These are phyloP conservation scores for Lachnellula willkommii DNA, from an alignment of 2,329 filamentous ascomycete species.

Conservation along the genomic window DNA sequence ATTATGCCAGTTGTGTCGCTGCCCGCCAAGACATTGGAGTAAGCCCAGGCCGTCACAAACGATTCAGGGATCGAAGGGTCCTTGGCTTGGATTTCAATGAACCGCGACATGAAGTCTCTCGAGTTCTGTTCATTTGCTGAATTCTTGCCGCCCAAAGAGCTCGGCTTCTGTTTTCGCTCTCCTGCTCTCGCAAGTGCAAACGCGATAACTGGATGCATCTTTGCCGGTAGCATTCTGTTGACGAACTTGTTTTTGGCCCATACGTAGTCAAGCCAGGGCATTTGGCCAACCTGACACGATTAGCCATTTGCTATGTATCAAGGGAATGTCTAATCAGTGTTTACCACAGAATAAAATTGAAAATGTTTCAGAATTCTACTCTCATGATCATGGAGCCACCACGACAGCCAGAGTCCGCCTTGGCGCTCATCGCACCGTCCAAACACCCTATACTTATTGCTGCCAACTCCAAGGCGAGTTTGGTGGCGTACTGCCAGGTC, in stretches of 20 bases:
- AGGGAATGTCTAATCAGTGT: slow-evolving; percentile 30
- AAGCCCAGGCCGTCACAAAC: slow-evolving; percentile 1
- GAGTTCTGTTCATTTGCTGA: slow-evolving; percentile 27
- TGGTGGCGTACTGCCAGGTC: neutral
- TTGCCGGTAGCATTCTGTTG: neutral
- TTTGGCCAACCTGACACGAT: slow-evolving; percentile 27
- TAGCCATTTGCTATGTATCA: slow-evolving; percentile 30
- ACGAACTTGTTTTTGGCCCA: slow-evolving; percentile 9
- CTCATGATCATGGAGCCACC: slow-evolving; percentile 27
- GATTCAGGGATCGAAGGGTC: neutral
- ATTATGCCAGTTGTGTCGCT: slow-evolving; percentile 33
- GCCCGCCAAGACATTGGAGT: slow-evolving; percentile 25
- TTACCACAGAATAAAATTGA: slow-evolving; percentile 30
- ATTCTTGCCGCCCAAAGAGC: slow-evolving; percentile 16
- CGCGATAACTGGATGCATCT: neutral
- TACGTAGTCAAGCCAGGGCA: slow-evolving; percentile 10
- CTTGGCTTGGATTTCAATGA: slow-evolving; percentile 16
- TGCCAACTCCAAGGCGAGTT: neutral
- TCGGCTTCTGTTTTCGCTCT: slow-evolving; percentile 24
- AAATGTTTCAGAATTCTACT: slow-evolving; percentile 28
- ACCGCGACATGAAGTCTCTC: slow-evolving; percentile 25
- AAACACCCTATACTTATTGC: neutral
- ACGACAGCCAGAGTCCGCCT: neutral
- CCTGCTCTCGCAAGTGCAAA: slow-evolving; percentile 13
- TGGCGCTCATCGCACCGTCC: neutral